Evolutionary conservation across 495 filamentous ascomycete species (phyloP), one percentile per base, ranked within the genome.

Genomic region (Hamigera avellanea): DNA sequence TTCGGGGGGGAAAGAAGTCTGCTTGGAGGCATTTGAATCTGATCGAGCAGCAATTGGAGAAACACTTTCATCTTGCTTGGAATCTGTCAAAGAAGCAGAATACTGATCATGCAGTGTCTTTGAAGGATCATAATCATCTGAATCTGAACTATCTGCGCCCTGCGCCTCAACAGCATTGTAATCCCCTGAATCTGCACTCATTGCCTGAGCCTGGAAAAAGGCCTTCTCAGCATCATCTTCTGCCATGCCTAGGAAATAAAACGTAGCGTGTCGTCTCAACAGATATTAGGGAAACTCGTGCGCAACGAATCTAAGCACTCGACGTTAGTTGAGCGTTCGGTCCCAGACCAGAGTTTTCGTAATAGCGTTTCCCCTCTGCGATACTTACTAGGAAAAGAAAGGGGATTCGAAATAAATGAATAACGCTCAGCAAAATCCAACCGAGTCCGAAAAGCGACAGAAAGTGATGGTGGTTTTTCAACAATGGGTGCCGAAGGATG

Each of bases 171-270:
- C 46, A 36, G 50, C 46, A 35, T 52, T 51, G 49, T 62, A 50
- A 36, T 50, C 48, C 39, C 46, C 53, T 41, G 56, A 61, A 37
- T 68, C 68, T 52, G 60, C 41, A 37, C 56, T 58, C 56, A 64
- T 74, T 44, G 64, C 65, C 49, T 69, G 65, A 45, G 66, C 71
- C 49, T 75, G 68, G 37, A 64, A 65, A 49, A 80, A 77, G 49
- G 78, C 74, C 39, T 69, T 56, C 55, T 81, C 75, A 35, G 72
- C 65, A 45, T 76, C 72, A 43, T 70, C 60, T 48, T 75, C 73
- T 37, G 70, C 71, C 76, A 79, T 78, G 53, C 39, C 42, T 36
- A 45, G 33, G 33, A 42, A 36, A 44, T 35, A 32, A 43, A 19
- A 32, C 36, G 39, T 35, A 33, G 43, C 33, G 34, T 45, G n/a